Conservation (phyloP, 1,139 yeast species). For the Yamadazyma triangularis region DNA sequence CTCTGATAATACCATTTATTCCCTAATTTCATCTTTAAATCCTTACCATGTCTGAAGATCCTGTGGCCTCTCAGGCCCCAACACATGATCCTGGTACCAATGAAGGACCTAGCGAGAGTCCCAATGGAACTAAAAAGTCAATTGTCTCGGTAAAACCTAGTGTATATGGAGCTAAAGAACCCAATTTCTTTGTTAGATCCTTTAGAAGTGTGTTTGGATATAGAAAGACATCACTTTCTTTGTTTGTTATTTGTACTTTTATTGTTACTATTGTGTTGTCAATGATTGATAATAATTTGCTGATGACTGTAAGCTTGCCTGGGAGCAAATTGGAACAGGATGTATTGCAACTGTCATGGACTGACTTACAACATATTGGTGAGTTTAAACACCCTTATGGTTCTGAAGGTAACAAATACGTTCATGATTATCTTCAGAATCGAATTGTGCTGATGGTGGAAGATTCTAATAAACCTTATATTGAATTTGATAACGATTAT, state of each 20-base stretch:
- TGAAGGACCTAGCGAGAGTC: no score
- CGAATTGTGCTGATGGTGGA: constrained; percentile 34
- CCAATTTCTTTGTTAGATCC: constrained; percentile 11
- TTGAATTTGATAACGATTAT: constrained; percentile 51
- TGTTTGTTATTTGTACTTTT: constrained; percentile 42
- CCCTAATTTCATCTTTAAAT: no score
- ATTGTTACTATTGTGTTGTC: constrained; percentile 28
- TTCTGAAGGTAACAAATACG: constrained; percentile 69
- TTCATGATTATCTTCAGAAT: constrained; percentile 60
- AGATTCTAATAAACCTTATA: constrained; percentile 18
- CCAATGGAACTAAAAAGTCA: constrained; percentile 4
- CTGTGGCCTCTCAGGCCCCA: no score
- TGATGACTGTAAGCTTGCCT: constrained; percentile 40
- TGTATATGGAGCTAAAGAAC: constrained; percentile 5
- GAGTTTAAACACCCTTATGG: constrained; percentile 70
- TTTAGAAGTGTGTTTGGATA: constrained; percentile 45
- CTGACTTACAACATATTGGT: constrained; percentile 65
- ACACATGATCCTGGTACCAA: no score
- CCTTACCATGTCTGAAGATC: no score
- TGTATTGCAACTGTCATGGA: constrained; percentile 54
- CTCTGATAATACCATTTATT: no score
- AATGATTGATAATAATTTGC: constrained; percentile 29
- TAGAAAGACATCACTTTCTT: constrained; percentile 55
- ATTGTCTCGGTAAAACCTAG: constrained; percentile 1
- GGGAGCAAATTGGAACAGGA: constrained; percentile 26